Percentiles rank a stretch among this genome's conserved stretches.
phyloP scores from a whole-genome alignment of 75 land plant genomes.

The Isoetes taiwanensis region DNA sequence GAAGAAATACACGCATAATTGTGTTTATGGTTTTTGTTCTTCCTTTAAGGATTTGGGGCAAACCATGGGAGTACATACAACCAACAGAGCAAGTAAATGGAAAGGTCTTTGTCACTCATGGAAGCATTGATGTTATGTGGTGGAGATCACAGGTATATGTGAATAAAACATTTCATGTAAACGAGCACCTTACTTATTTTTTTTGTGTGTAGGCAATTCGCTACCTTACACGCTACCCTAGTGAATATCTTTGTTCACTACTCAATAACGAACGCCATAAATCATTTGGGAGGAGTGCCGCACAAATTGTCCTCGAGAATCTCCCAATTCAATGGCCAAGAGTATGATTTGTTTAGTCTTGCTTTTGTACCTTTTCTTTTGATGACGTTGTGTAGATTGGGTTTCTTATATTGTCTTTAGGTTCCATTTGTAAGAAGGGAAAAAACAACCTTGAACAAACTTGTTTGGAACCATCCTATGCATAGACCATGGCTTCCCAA shows the following conservation, averaged over 20 bases:
- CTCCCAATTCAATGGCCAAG: conserved; percentile 20
- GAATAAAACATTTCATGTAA: no score
- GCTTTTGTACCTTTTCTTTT: not conserved
- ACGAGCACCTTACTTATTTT: not conserved
- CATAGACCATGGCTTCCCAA: conserved; percentile 67
- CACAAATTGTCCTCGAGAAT: conserved; percentile 34
- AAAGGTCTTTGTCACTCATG: conserved; percentile 39
- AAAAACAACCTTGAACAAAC: conserved; percentile 38
- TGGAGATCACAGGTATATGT: conserved; percentile 72
- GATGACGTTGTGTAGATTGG: not conserved
- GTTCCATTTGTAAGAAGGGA: not conserved
- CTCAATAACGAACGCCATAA: conserved; percentile 63
- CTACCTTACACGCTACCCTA: conserved; percentile 70
- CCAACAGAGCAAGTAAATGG: conserved; percentile 71
- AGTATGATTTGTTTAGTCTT: no score
- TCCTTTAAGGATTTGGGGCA: conserved; percentile 79
- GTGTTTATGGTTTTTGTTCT: no score
- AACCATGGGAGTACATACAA: conserved; percentile 67
- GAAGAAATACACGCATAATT: no score
- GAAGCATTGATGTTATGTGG: conserved; percentile 64
- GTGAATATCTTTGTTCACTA: conserved; percentile 49
- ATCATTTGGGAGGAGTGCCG: conserved; percentile 72
- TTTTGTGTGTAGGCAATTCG: conserved; percentile 18
- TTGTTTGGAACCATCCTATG: conserved; percentile 65
- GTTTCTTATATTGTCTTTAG: not conserved